These are phyloP conservation scores for Aspergillus pseudoviridinutans DNA, from an alignment of 2,329 filamentous ascomycete genomes.

Conservation along the genomic window DNA sequence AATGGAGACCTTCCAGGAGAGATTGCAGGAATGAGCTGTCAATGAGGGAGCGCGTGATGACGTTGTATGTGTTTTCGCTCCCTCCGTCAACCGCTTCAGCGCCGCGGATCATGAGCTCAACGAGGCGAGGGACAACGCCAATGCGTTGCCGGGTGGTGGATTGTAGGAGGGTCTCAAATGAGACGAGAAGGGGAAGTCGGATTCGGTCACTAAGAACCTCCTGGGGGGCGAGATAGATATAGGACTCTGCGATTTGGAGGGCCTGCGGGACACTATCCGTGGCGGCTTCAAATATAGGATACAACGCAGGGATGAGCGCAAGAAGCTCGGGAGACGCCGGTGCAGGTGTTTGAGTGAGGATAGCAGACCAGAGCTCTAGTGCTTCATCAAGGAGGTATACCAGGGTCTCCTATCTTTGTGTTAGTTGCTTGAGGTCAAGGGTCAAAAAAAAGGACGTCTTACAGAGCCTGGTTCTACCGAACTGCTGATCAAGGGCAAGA, in stretches of 20 bases:
- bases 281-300: conserved; percentile 64
- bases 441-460: conserved; percentile 14
- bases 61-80: conserved; percentile 52
- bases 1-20: conserved; percentile 63
- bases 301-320: conserved; percentile 57
- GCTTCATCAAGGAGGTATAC: conserved; percentile 88
- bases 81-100: conserved; percentile 60
- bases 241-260: conserved; percentile 64
- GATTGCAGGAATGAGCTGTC: conserved; percentile 59
- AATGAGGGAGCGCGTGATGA: conserved; percentile 64
- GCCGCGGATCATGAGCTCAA: conserved; percentile 62
- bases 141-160: conserved; percentile 37
- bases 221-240: conserved; percentile 61
- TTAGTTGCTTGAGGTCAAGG: not conserved
- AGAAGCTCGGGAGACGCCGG: conserved; percentile 60
- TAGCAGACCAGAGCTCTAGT: conserved; percentile 79
- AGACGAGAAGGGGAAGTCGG: conserved; percentile 33
- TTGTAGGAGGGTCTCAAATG: conserved; percentile 38
- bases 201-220: conserved; percentile 41
- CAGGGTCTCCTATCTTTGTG: conserved; percentile 52
- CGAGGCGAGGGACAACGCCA: conserved; percentile 43
- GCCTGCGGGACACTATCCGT: conserved; percentile 60
- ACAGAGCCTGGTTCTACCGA: conserved; percentile 74
- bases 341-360: conserved; percentile 63
- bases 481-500: conserved; percentile 76